Evolutionary conservation across 1,284 basidiomycete species (phyloP).

Genomic region (Ustilago shanxiensis): DNA sequence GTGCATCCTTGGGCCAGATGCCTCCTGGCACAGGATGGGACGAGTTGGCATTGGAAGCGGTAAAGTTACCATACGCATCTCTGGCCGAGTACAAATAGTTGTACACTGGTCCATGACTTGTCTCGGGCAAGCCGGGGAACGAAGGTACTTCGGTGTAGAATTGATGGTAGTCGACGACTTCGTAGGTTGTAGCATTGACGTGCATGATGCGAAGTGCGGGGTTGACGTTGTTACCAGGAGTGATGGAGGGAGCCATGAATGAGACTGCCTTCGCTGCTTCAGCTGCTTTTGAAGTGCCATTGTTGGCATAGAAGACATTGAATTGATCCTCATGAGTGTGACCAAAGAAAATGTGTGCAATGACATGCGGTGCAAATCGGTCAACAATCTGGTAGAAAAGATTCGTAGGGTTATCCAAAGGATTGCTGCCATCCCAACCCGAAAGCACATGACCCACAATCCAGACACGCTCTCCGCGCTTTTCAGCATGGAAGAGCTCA

Average conservation of each 20-base stretch:
- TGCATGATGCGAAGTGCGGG: constrained; percentile 84
- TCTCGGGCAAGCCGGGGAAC: constrained; percentile 72
- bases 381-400: constrained; percentile 76
- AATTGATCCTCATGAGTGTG: constrained; percentile 86
- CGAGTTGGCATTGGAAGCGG: constrained; percentile 48
- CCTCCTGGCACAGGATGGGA: constrained; percentile 14
- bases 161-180: constrained; percentile 66
- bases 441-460: constrained; percentile 82
- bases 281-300: constrained; percentile 71
- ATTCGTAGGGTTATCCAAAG: constrained; percentile 70
- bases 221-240: constrained; percentile 81
- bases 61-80: constrained; percentile 76
- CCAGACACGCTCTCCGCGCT: constrained; percentile 74
- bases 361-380: constrained; percentile 81
- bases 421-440: constrained; percentile 79
- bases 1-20: constrained; percentile 77
- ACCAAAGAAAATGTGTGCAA: constrained; percentile 83
- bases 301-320: constrained; percentile 84
- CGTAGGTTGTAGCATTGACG: constrained; percentile 76
- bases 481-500: constrained; percentile 76
- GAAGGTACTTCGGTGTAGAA: constrained; percentile 60
- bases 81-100: constrained; percentile 81
- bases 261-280: constrained; percentile 70
- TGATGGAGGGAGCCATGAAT: constrained; percentile 78
- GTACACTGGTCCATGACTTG: constrained; percentile 77